phyloP scores from a whole-genome alignment of 2,329 filamentous ascomycete genomes.

The Pestalotiopsis sp. region DNA sequence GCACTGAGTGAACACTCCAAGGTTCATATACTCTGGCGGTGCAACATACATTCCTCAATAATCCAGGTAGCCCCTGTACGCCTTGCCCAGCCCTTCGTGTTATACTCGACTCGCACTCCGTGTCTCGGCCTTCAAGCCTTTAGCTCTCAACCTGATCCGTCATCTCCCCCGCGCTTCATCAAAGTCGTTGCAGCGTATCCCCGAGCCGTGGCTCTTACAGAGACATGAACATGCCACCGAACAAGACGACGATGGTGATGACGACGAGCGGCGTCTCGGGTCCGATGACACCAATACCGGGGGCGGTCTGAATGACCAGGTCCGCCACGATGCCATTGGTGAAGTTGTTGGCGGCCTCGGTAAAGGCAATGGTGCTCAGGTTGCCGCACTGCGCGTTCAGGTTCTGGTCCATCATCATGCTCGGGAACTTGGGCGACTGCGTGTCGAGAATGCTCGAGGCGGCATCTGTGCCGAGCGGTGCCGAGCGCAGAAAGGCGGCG shows the following conservation, averaged over 20 bases:
- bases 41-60: too few species aligned
- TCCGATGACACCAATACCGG: constrained; percentile 17
- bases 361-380: constrained; percentile 43
- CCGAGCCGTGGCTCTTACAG: constrained; percentile 16
- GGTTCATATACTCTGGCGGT: too few species aligned
- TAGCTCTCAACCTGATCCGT: too few species aligned
- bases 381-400: constrained; percentile 49
- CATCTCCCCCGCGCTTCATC: neutral
- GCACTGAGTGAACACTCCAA: too few species aligned
- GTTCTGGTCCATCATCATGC: constrained; percentile 37
- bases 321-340: constrained; percentile 41
- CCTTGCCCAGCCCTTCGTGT: too few species aligned
- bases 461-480: constrained; percentile 40
- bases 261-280: constrained; percentile 20
- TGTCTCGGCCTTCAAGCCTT: too few species aligned
- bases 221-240: constrained; percentile 24
- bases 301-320: constrained; percentile 33
- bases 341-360: constrained; percentile 45
- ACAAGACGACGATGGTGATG: constrained; percentile 23
- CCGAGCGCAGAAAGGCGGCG: constrained; percentile 44
- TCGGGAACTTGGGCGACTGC: constrained; percentile 36
- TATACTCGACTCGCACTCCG: too few species aligned
- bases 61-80: too few species aligned
- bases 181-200: neutral
- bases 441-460: constrained; percentile 42